Evolutionary conservation across 768 basidiomycete genomes (phyloP).

Genomic region (Scleroderma bovista): DNA sequence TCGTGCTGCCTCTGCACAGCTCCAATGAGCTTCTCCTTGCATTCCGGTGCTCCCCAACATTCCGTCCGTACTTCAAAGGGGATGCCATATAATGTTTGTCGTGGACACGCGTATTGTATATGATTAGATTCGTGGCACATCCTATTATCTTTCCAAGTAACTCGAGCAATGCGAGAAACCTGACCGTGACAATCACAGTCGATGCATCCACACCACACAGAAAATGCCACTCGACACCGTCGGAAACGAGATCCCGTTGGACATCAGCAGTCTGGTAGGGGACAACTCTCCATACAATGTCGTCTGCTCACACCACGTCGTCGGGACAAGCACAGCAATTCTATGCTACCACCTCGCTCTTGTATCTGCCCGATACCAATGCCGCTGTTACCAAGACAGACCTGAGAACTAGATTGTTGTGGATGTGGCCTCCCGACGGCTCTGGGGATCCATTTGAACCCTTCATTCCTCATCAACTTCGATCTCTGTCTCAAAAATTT

Average conservation of each 20-base stretch:
- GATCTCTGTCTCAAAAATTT: constrained; percentile 46
- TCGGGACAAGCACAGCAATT: constrained; percentile 24
- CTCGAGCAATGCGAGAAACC: constrained; percentile 4
- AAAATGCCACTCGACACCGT: constrained; percentile 35
- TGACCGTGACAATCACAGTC: constrained; percentile 29
- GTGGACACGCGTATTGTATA: constrained; percentile 36
- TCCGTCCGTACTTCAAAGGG: constrained; percentile 43
- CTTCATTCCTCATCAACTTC: constrained; percentile 58
- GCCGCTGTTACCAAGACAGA: constrained; percentile 44
- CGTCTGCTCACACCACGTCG: constrained; percentile 22
- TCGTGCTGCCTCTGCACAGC: constrained; percentile 32
- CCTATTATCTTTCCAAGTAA: constrained; percentile 20
- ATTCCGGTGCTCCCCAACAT: constrained; percentile 41
- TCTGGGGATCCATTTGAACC: constrained; percentile 28
- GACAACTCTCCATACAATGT: constrained; percentile 28
- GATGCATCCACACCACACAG: constrained; percentile 16
- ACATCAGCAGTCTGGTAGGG: constrained; percentile 25
- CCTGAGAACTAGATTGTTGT: constrained; percentile 38
- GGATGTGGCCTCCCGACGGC: constrained; percentile 30
- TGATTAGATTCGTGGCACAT: constrained; percentile 29
- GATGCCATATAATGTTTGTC: constrained; percentile 30
- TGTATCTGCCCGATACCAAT: constrained; percentile 37
- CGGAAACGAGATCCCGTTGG: constrained; percentile 30
- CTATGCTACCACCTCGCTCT: constrained; percentile 25
- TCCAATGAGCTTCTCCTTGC: constrained; percentile 36